Base-by-base conservation (phyloP, 2,329 filamentous ascomycete genomes). In the Rutstroemia sp. region DNA sequence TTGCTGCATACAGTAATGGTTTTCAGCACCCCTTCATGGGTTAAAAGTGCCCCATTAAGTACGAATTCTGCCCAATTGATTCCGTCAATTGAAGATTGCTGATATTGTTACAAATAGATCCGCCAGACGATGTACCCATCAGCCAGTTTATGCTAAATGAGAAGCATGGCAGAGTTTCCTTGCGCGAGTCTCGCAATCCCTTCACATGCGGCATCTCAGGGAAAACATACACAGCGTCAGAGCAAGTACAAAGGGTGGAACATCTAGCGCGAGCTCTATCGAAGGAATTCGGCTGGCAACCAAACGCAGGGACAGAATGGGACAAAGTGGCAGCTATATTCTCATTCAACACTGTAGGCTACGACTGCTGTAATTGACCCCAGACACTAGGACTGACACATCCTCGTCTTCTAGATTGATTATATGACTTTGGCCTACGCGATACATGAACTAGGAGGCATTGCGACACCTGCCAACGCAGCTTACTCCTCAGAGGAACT, bases 401-500 rank as follows among this genome's bases (percentile, higher is more conserved):
- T 8, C 46, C 49, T 39, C 17, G 21, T 27, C 9, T 19, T 9
- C 12, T 57, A 89, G 81, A 83, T 94, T 60, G 88, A 94, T 70
- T 89, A 86, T 53, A 73, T 91, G 59, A 82, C 87, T 4, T 72
- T 90, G 30, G 81, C 81, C 40, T 89, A 88, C 78, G 86, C 88
- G 3, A 78, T 88, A 16, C 89, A 92, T 69, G 79, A 86, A 56
- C 73, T 92, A 14, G 83, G 83, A n/a, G 91, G 88, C 39, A 75
- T 89, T 56, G 76, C 88, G 14, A 88, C 86, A 19, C 90, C 92
- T 0, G 91, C 89, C 3, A 96, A 96, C 68, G 91, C 91, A 23
- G 82, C 84, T 5, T 96, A 95, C 72, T 95, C 88, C 0, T 81
- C 81, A 21, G 81, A 88, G 6, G 92, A 96, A 72, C 78, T 96